These are phyloP conservation scores for Liriodendron chinense DNA, from an alignment of 164 flowering plant species.

Conservation along the genomic window DNA sequence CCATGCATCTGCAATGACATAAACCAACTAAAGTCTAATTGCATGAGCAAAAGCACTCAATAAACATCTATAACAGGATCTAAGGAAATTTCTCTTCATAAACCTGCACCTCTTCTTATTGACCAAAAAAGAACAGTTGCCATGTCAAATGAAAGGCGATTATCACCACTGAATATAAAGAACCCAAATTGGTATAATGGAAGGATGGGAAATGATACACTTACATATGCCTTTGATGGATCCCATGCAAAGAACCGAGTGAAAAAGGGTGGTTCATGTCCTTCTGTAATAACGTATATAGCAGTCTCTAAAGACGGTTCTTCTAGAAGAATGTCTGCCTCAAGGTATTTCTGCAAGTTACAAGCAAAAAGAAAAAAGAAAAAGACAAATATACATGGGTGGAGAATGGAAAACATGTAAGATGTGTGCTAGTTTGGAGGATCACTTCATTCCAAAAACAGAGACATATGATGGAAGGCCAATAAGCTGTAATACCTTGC, in stretches of 20 bases:
- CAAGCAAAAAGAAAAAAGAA: slow-evolving; percentile 9
- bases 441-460: neutral
- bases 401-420: neutral
- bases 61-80: neutral
- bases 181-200: neutral
- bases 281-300: slow-evolving; percentile 57
- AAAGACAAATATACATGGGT: neutral
- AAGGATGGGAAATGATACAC: slow-evolving; percentile 13
- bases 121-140: neutral
- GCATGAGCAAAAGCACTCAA: neutral
- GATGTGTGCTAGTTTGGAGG: neutral
- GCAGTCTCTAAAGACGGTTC: slow-evolving; percentile 50
- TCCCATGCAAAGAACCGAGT: slow-evolving; percentile 72
- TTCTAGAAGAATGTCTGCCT: slow-evolving; percentile 45
- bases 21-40: neutral
- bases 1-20: slow-evolving; percentile 50
- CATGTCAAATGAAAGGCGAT: neutral
- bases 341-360: slow-evolving; percentile 59
- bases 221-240: slow-evolving; percentile 50
- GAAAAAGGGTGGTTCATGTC: slow-evolving; percentile 68
- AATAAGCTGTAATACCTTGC: slow-evolving; percentile 36
- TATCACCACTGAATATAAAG: neutral
- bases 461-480: too few species aligned
- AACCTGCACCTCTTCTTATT: neutral
- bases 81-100: neutral